A percentile compares a stretch with the other conserved stretches of the same genome.
phyloP scores from a whole-genome alignment of 176 grass and related monocot species.

The Hordeum marinum region DNA sequence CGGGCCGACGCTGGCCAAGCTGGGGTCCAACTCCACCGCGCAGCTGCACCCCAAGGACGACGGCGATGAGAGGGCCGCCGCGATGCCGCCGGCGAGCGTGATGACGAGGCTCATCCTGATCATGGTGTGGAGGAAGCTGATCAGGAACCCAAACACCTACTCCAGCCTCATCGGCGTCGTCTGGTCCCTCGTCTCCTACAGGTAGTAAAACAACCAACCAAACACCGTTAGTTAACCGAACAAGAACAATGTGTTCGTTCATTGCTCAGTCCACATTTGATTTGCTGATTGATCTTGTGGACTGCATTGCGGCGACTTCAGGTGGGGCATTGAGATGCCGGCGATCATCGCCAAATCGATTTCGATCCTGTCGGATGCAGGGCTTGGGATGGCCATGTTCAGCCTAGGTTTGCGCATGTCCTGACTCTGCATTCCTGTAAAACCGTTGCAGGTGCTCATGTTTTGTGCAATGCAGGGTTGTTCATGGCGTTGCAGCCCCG shows the following conservation, averaged over 20 bases:
- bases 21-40: slow-evolving; percentile 76
- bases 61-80: slow-evolving; percentile 30
- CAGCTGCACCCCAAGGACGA: slow-evolving; percentile 74
- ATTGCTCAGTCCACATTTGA: background rate
- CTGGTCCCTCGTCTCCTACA: slow-evolving; percentile 91
- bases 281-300: background rate
- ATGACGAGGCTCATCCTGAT: slow-evolving; percentile 94
- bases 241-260: background rate
- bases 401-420: slow-evolving; percentile 54
- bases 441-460: background rate
- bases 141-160: slow-evolving; percentile 91
- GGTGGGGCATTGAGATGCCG: slow-evolving; percentile 88
- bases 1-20: slow-evolving; percentile 59
- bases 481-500: slow-evolving; percentile 90
- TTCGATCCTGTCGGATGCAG: slow-evolving; percentile 78
- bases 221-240: background rate
- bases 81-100: slow-evolving; percentile 77
- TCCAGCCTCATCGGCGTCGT: slow-evolving; percentile 84
- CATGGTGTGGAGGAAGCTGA: slow-evolving; percentile 97
- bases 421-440: background rate
- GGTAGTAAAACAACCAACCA: slow-evolving; percentile 27
- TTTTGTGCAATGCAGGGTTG: slow-evolving; percentile 43
- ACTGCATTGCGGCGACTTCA: background rate
- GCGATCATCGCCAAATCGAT: slow-evolving; percentile 73
- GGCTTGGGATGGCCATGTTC: slow-evolving; percentile 98